Conservation (phyloP, 805 yeast genomes). For the Yarrowia sp. region DNA sequence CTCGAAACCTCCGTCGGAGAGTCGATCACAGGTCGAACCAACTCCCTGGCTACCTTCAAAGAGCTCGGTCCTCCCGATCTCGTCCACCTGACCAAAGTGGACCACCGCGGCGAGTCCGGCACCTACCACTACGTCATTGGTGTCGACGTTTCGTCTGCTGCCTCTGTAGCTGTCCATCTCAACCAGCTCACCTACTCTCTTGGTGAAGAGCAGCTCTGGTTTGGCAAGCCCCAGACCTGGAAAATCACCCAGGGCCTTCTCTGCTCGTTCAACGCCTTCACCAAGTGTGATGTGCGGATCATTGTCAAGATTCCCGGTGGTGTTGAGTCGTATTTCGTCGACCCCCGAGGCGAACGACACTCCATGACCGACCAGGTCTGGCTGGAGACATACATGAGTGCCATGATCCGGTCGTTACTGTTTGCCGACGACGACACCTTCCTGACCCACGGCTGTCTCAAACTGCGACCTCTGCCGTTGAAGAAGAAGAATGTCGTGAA, state of each 20-base stretch:
- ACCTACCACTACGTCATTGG: slow-evolving; percentile 64
- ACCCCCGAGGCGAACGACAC: slow-evolving; percentile 52
- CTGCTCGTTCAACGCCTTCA: slow-evolving; percentile 73
- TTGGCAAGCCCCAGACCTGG: slow-evolving; percentile 63
- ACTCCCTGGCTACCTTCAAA: slow-evolving; percentile 53
- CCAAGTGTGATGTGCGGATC: slow-evolving; percentile 75
- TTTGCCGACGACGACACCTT: slow-evolving; percentile 81
- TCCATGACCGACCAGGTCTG: slow-evolving; percentile 49
- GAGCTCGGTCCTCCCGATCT: slow-evolving; percentile 82
- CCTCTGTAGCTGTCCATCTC: slow-evolving; percentile 63
- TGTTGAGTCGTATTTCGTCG: slow-evolving; percentile 52
- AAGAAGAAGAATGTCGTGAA: slow-evolving; percentile 18
- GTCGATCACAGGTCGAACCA: slow-evolving; percentile 60
- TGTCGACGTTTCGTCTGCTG: slow-evolving; percentile 59
- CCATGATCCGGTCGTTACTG: slow-evolving; percentile 75
- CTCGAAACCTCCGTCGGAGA: slow-evolving; percentile 60
- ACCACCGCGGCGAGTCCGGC: slow-evolving; percentile 57
- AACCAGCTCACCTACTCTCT: slow-evolving; percentile 56
- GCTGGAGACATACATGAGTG: slow-evolving; percentile 65
- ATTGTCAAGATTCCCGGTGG: slow-evolving; percentile 63
- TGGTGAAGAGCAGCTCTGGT: slow-evolving; percentile 72
- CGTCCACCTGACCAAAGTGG: slow-evolving; percentile 57
- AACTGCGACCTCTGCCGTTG: slow-evolving; percentile 70
- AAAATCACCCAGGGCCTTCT: slow-evolving; percentile 53
- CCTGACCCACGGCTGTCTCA: slow-evolving; percentile 82